Conservation (phyloP, 345 rosid species). For the Noccaea bulbosa region DNA sequence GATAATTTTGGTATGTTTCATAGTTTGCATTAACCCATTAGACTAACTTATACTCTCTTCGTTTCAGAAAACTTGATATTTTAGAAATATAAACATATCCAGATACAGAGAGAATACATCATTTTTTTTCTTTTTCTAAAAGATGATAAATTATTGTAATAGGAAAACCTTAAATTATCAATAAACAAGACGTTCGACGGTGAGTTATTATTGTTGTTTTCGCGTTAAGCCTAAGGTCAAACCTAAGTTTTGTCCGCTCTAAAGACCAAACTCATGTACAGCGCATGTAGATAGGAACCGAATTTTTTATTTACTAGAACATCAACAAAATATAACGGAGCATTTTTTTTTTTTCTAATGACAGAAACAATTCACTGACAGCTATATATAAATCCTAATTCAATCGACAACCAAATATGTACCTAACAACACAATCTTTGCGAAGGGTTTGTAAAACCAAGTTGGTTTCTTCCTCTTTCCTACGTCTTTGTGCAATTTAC, state of each 20-base stretch:
- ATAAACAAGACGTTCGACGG: constrained; percentile 29
- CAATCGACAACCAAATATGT: constrained; percentile 26
- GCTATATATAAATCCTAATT: constrained; percentile 31
- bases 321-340: constrained; percentile 13
- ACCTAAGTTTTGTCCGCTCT: constrained; percentile 38
- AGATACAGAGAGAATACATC: too few relatives aligned
- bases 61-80: too few relatives aligned
- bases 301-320: constrained; percentile 15
- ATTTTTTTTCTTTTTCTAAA: too few relatives aligned
- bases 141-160: constrained; percentile 25
- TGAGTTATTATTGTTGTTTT: constrained; percentile 18
- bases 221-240: constrained; percentile 28
- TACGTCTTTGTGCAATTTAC: constrained; percentile 19
- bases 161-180: neutral
- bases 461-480: constrained; percentile 37
- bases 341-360: neutral
- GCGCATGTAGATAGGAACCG: constrained; percentile 33
- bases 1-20: neutral
- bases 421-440: constrained; percentile 35
- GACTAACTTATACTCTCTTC: constrained; percentile 16
- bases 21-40: constrained; percentile 23
- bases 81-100: too few relatives aligned
- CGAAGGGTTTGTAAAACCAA: constrained; percentile 12
- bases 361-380: constrained; percentile 33
- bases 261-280: constrained; percentile 33